Conservation (phyloP, 805 yeast genomes). For the Schwanniomyces occidentalis region DNA sequence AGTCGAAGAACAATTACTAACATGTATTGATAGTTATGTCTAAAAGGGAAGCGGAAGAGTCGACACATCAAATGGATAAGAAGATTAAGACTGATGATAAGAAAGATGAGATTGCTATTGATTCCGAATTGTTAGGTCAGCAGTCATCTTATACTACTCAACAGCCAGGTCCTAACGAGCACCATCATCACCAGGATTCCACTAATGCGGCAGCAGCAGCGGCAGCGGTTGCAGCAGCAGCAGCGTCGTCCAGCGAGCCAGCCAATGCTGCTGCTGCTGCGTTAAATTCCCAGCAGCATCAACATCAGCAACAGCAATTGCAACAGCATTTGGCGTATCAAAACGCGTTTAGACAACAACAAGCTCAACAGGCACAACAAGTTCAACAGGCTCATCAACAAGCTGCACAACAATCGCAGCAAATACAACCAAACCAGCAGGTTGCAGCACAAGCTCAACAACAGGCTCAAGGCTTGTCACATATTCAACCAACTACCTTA, state of each 20-base stretch:
- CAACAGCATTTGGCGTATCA: constrained; percentile 16
- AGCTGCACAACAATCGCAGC: constrained; percentile 6
- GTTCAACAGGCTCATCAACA: constrained; percentile 15
- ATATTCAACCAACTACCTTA: constrained; percentile 37
- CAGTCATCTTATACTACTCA: constrained; percentile 32
- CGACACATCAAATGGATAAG: constrained; percentile 12
- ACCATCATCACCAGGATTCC: constrained; percentile 7
- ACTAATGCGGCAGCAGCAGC: constrained; percentile 37
- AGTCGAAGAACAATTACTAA: too few relatives aligned
- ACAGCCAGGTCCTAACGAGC: constrained; percentile 12
- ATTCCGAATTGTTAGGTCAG: constrained; percentile 44
- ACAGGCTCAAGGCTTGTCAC: constrained; percentile 14
- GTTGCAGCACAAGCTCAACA: constrained; percentile 14
- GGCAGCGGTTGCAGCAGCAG: constrained; percentile 34
- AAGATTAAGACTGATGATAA: constrained; percentile 13
- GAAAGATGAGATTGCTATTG: constrained; percentile 32
- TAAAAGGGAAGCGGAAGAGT: constrained; percentile 20
- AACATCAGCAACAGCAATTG: constrained; percentile 18
- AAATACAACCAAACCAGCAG: constrained; percentile 10
- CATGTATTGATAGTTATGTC: too few relatives aligned
- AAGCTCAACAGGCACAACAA: constrained; percentile 20
- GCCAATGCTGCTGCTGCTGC: constrained; percentile 17
- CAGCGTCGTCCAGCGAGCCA: constrained; percentile 33
- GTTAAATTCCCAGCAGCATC: constrained; percentile 19
- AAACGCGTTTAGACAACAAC: constrained; percentile 16